Conservation (phyloP, 371 early-diverging fungal genomes). For the Mucor racemosus region DNA sequence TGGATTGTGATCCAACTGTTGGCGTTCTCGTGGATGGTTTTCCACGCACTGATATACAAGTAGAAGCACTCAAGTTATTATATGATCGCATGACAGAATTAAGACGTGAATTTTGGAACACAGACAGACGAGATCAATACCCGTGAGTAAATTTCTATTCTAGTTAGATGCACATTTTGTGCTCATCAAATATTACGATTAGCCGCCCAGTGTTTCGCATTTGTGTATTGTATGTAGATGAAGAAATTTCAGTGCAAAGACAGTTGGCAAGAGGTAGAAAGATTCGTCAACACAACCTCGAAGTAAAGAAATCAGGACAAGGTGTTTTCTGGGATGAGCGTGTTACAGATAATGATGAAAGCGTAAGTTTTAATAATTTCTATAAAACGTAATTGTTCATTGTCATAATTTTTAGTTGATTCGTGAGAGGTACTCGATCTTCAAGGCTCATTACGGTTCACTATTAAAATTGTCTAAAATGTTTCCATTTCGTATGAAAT, state of each 20-base stretch:
- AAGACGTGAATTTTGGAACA: conserved; percentile 58
- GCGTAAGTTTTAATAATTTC: conserved; percentile 37
- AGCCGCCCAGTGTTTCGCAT: conserved; percentile 71
- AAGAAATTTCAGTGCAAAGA: conserved; percentile 67
- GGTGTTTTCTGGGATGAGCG: conserved; percentile 70
- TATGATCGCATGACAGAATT: conserved; percentile 70
- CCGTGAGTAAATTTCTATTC: conserved; percentile 37
- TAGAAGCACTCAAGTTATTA: conserved; percentile 64
- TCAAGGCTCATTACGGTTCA: conserved; percentile 70
- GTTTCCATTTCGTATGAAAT: conserved; percentile 70
- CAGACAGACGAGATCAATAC: conserved; percentile 61
- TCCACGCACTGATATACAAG: conserved; percentile 72
- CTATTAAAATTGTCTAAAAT: conserved; percentile 65
- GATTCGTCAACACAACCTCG: conserved; percentile 65
- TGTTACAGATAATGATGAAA: conserved; percentile 69
- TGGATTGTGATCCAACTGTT: conserved; percentile 64
- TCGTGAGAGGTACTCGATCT: conserved; percentile 67
- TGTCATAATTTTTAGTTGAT: conserved; percentile 46
- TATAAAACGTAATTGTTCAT: neutral
- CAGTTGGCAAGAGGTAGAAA: conserved; percentile 63
- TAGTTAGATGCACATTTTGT: neutral
- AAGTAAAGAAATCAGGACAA: conserved; percentile 64
- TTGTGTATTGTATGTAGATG: conserved; percentile 69
- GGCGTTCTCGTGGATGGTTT: conserved; percentile 75
- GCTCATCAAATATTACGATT: neutral